Conservation (phyloP, 257 asterid species). For the Scutellaria minor region DNA sequence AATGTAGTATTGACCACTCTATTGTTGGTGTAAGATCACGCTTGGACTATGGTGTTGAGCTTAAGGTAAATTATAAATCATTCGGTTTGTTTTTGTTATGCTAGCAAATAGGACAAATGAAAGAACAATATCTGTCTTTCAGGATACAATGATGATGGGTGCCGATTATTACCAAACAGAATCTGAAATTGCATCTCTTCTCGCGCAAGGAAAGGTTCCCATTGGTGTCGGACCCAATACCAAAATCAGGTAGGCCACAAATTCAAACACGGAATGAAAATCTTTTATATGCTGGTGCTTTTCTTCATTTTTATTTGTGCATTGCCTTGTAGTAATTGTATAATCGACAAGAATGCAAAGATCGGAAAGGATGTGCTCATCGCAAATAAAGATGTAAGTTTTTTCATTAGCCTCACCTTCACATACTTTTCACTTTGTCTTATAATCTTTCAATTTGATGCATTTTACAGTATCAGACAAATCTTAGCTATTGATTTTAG, state of each 20-base stretch:
- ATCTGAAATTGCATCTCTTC: slow-evolving; percentile 73
- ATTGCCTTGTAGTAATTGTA: slow-evolving; percentile 66
- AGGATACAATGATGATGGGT: slow-evolving; percentile 99
- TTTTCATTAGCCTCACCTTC: background rate
- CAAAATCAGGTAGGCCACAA: slow-evolving; percentile 60
- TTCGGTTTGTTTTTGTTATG: background rate
- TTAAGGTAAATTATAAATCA: slow-evolving; percentile 50
- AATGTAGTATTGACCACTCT: slow-evolving; percentile 80
- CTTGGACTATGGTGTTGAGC: slow-evolving; percentile 82
- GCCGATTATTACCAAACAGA: slow-evolving; percentile 94
- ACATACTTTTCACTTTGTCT: background rate
- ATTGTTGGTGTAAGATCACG: slow-evolving; percentile 89
- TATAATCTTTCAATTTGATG: no score
- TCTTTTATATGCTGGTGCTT: background rate
- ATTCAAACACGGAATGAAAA: background rate
- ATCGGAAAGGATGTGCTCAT: slow-evolving; percentile 87
- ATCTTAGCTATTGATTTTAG: no score
- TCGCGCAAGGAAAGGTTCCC: slow-evolving; percentile 88
- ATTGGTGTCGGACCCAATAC: slow-evolving; percentile 87
- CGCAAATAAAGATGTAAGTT: slow-evolving; percentile 82
- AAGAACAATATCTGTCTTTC: slow-evolving; percentile 24
- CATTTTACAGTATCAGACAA: no score
- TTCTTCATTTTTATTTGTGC: slow-evolving; percentile 17
- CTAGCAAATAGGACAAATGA: background rate
- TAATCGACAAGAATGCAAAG: slow-evolving; percentile 95